Percentiles rank a stretch among this genome's conserved stretches.
Conservation (phyloP, 2,329 filamentous ascomycete genomes). For the Paradendryphiella salina region DNA sequence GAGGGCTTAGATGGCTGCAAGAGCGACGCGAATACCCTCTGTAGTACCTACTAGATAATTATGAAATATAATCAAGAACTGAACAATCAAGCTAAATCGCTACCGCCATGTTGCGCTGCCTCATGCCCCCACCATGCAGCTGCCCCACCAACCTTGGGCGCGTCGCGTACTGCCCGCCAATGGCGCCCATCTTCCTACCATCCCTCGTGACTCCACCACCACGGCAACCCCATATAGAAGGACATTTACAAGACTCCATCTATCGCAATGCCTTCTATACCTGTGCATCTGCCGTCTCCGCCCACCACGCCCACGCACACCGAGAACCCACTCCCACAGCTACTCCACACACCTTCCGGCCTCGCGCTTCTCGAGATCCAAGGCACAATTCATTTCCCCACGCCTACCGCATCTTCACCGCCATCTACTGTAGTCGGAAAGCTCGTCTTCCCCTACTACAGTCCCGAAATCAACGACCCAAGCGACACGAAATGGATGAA, state of each 20-base stretch:
- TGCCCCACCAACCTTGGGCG: constrained; percentile 18
- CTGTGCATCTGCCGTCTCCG: constrained; percentile 24
- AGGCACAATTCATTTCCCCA: constrained; percentile 80
- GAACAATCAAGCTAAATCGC: background rate
- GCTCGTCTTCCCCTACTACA: constrained; percentile 77
- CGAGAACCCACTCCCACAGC: constrained; percentile 69
- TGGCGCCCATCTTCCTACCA: background rate
- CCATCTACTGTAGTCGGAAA: constrained; percentile 64
- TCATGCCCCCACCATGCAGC: background rate
- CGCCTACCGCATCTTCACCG: constrained; percentile 51
- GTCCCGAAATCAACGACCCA: constrained; percentile 50
- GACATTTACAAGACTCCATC: background rate
- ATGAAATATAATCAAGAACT: constrained; percentile 1
- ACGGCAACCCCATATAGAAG: background rate
- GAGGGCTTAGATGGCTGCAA: constrained; percentile 31
- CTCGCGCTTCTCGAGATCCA: constrained; percentile 91
- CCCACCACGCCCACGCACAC: constrained; percentile 1
- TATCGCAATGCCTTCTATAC: constrained; percentile 37
- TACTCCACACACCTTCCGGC: constrained; percentile 86
- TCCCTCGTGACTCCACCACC: background rate
- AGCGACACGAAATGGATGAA: constrained; percentile 81
- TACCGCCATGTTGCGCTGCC: background rate
- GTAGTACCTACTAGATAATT: background rate
- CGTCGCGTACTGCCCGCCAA: constrained; percentile 12
- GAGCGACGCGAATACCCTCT: background rate